Evolutionary conservation across 306 rosid genomes (phyloP).

Genomic region (Casuarina equisetifolia): DNA sequence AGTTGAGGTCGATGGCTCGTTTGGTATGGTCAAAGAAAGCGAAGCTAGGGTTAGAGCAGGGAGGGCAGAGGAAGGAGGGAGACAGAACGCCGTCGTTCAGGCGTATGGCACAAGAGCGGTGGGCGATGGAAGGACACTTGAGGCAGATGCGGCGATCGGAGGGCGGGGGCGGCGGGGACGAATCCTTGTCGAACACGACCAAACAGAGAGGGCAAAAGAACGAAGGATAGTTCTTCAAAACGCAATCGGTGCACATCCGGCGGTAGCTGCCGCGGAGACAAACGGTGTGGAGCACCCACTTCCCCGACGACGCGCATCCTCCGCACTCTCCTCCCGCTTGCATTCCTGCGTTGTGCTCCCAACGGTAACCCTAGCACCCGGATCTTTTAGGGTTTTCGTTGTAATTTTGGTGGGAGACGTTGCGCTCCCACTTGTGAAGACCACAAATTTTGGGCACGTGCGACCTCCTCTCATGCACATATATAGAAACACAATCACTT

Average conservation of each 20-base stretch:
- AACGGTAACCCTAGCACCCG: conserved; percentile 15
- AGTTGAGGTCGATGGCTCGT: conserved; percentile 18
- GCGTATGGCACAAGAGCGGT: conserved; percentile 42
- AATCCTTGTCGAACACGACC: conserved; percentile 41
- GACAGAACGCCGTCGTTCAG: conserved; percentile 8
- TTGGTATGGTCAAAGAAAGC: conserved; percentile 31
- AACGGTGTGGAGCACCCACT: conserved; percentile 46
- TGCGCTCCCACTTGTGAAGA: not conserved
- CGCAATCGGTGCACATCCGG: conserved; percentile 67
- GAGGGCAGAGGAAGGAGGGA: conserved; percentile 48
- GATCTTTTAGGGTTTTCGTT: not conserved
- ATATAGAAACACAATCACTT: no score
- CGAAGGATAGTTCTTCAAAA: conserved; percentile 53
- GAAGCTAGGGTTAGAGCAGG: conserved; percentile 52
- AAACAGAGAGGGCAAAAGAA: conserved; percentile 75
- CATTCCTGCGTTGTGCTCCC: conserved; percentile 15
- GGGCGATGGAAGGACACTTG: conserved; percentile 65
- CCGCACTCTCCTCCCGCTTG: conserved; percentile 28
- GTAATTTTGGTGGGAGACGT: not conserved
- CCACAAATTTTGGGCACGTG: no score
- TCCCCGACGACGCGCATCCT: conserved; percentile 40
- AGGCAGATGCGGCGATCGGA: conserved; percentile 60
- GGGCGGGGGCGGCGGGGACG: conserved; percentile 27
- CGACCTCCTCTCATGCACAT: no score
- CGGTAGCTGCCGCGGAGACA: conserved; percentile 36